Percentiles rank a stretch among this genome's conserved stretches.
Conservation (phyloP, 177 flowering plant species). For the Vitis hybrid region DNA sequence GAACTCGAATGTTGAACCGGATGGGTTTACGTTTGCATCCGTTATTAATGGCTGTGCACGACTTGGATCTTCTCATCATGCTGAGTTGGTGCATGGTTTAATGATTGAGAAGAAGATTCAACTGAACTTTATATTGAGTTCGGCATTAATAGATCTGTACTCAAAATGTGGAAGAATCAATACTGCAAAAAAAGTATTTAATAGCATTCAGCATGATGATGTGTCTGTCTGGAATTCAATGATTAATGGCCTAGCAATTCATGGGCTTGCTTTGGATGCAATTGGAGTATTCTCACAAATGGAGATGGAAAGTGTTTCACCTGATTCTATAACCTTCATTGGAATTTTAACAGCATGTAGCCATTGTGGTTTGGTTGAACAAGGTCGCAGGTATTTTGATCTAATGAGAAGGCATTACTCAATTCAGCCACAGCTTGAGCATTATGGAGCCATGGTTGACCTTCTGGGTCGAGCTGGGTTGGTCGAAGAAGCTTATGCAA, state of each 20-base stretch:
- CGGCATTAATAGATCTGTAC: constrained; percentile 75
- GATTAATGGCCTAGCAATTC: constrained; percentile 69
- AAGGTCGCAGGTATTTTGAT: constrained; percentile 51
- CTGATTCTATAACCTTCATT: constrained; percentile 71
- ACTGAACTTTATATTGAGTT: constrained; percentile 45
- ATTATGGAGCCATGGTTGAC: constrained; percentile 73
- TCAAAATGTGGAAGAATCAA: constrained; percentile 68
- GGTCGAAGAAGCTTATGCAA: constrained; percentile 51
- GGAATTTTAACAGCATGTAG: constrained; percentile 70
- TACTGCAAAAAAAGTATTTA: constrained; percentile 49
- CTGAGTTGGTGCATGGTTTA: constrained; percentile 51
- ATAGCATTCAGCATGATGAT: constrained; percentile 23
- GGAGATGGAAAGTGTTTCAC: constrained; percentile 49
- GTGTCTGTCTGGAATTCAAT: constrained; percentile 78
- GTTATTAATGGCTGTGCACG: constrained; percentile 49
- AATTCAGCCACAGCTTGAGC: constrained; percentile 61
- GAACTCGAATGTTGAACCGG: constrained; percentile 44
- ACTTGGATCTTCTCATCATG: constrained; percentile 42
- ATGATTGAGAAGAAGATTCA: constrained; percentile 43
- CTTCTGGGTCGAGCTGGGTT: constrained; percentile 64
- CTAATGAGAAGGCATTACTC: constrained; percentile 38
- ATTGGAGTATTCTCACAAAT: constrained; percentile 46
- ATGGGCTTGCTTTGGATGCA: constrained; percentile 70
- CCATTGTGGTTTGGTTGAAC: constrained; percentile 66
- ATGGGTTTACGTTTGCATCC: constrained; percentile 72